Base-by-base conservation (phyloP, 768 basidiomycete genomes). In the Vararia minispora region DNA sequence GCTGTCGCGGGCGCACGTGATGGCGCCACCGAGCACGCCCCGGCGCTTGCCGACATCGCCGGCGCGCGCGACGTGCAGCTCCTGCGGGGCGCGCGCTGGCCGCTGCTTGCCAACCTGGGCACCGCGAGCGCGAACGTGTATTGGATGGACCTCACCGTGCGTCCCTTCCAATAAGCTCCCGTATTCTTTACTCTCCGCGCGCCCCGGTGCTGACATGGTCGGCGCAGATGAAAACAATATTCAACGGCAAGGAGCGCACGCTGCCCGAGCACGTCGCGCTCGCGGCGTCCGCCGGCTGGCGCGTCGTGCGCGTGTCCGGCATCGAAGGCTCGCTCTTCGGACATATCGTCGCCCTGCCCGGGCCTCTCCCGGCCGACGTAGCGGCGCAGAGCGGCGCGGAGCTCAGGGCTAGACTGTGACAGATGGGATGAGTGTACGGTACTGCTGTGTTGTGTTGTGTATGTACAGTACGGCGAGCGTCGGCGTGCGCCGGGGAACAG, bases 61-160 rank as follows among this genome's bases (percentile, higher is more conserved):
- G 46, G 32, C 1, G 68, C 72, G 31, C 74, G 74, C 8, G 72
- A 69, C 0, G 68, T 73, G 42, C 65, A 59, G 35, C 62, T 63
- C 29, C 62, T 79, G 4, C 75, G 69, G 1, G 68, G 72, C 3
- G 64, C 69, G 2, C 65, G 71, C 8, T 66, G 69, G 14, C 79
- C 80, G 25, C 56, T 87, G n/a, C 61, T 85, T 22, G 63, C 81
- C 5, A 87, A 86, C 50, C 56, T 83, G 5, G 84, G 84, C 0
- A 79, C 76, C 48, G 80, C 80, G 6, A 83, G 58, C 51, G 68
- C 74, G 5, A 76, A 72, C 45, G 78, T 69, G 5, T 83, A 80
- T 52, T 79, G 72, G 68, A 67, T 80, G 66, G 81, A 84, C 52
- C 56, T 81, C 48, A 69, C 74, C 21, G 81, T 80, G 49, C 37